Percentiles rank a stretch among this genome's conserved stretches.
Conservation (phyloP, 2,329 filamentous ascomycete species). For the Sporothrix inflata region DNA sequence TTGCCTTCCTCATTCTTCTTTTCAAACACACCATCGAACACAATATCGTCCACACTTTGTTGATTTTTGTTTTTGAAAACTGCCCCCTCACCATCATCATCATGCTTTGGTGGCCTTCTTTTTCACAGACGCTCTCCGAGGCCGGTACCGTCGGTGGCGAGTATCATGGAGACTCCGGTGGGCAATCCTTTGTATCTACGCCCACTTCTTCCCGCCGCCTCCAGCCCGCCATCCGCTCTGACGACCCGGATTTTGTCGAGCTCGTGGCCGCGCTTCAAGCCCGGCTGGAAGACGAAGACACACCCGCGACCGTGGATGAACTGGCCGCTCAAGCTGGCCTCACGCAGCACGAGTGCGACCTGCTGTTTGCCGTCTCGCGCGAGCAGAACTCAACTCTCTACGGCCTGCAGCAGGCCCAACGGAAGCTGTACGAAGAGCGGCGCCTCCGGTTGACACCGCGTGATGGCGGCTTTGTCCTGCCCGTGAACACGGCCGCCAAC, state of each 20-base stretch:
- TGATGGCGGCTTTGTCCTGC: neutral
- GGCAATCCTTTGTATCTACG: neutral
- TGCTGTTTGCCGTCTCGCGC: neutral
- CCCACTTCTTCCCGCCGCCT: neutral
- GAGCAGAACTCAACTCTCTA: neutral
- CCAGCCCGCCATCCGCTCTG: neutral
- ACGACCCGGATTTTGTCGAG: slow-evolving; percentile 4
- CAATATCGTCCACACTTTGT: too few relatives aligned
- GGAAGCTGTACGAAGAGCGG: neutral
- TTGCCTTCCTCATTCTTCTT: too few relatives aligned
- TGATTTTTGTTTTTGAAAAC: neutral
- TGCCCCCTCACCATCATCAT: neutral
- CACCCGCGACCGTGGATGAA: neutral
- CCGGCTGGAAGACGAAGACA: neutral
- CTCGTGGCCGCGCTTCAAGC: slow-evolving; percentile 2
- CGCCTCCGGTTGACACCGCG: neutral
- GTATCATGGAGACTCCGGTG: neutral
- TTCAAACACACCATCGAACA: too few relatives aligned
- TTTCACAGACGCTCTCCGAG: neutral
- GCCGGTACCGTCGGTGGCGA: neutral
- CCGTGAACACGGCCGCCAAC: neutral
- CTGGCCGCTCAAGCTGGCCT: slow-evolving; percentile 2
- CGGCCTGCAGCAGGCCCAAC: neutral
- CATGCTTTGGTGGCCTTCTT: neutral
- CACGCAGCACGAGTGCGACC: slow-evolving; percentile 19